Evolutionary conservation across 2,329 filamentous ascomycete genomes (phyloP).

Genomic region (Amesomyces nigricolor): DNA sequence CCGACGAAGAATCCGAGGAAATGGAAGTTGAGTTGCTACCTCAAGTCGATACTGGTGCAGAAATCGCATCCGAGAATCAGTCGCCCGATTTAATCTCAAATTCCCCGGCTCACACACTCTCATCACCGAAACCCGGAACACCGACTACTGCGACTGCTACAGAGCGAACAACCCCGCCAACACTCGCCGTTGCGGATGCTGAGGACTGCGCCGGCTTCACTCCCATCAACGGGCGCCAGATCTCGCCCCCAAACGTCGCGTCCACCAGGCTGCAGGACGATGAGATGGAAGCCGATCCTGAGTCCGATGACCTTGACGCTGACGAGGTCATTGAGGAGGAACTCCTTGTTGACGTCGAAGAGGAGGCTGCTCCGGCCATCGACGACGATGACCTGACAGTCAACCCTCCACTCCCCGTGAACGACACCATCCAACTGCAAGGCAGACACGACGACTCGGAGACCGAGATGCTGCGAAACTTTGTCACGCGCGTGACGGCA

Average conservation of each 20-base stretch:
- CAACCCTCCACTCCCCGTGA: constrained; percentile 15
- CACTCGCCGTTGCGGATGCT: neutral
- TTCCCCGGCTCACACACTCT: neutral
- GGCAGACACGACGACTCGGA: constrained; percentile 31
- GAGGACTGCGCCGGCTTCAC: constrained; percentile 21
- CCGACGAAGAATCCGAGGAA: neutral
- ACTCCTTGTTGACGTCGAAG: constrained; percentile 3
- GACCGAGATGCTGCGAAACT: constrained; percentile 32
- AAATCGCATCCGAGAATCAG: neutral
- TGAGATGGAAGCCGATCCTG: constrained; percentile 2
- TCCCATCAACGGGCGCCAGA: constrained; percentile 24
- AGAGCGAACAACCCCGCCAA: neutral
- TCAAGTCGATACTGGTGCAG: neutral
- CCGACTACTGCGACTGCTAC: neutral
- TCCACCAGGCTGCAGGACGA: neutral
- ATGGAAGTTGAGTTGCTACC: neutral
- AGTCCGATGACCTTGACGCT: constrained; percentile 16
- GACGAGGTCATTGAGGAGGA: constrained; percentile 20
- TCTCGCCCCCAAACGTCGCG: constrained; percentile 10
- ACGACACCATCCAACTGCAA: constrained; percentile 24
- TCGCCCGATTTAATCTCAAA: too few relatives aligned
- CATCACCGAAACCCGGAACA: neutral
- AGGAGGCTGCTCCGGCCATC: constrained; percentile 11
- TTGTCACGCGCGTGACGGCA: constrained; percentile 33
- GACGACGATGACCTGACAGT: constrained; percentile 23